Conservation (phyloP, 208 protist genomes). For the Sergeia podlipaevii region DNA sequence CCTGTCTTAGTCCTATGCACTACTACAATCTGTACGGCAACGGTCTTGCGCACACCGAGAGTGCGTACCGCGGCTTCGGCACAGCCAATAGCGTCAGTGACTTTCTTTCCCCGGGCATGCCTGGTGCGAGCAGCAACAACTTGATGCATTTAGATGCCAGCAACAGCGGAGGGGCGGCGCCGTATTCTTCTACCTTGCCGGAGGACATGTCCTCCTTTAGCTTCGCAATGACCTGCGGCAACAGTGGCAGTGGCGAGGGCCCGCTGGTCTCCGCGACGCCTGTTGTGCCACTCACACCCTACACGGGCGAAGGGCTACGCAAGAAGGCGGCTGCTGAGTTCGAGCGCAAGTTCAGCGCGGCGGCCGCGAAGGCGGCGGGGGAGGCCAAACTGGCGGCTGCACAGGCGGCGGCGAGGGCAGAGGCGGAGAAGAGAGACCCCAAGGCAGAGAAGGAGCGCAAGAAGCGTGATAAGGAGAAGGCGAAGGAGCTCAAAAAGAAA, state of each 20-base stretch:
- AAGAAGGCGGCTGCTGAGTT: conserved; percentile 20
- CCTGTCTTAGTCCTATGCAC: conserved; percentile 14
- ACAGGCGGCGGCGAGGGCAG: neutral
- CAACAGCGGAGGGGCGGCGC: neutral
- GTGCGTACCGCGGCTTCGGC: conserved; percentile 2
- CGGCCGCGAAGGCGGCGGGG: conserved; percentile 2
- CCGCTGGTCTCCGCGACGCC: conserved; percentile 34
- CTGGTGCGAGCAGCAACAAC: neutral
- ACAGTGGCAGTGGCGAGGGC: neutral
- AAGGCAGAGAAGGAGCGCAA: conserved; percentile 5
- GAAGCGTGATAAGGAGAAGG: neutral
- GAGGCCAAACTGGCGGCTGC: neutral
- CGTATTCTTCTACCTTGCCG: neutral
- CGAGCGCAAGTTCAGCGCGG: conserved; percentile 3
- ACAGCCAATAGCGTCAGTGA: neutral
- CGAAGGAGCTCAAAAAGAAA: conserved; percentile 14
- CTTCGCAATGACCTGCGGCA: neutral
- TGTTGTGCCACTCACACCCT: conserved; percentile 48
- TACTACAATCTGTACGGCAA: conserved; percentile 14
- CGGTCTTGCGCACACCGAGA: neutral
- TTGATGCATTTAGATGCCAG: neutral
- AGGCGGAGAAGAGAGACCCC: conserved; percentile 3
- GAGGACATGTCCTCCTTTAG: neutral
- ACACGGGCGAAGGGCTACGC: conserved; percentile 21
- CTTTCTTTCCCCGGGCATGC: neutral